A percentile compares a stretch with the other conserved stretches of the same genome.
Conservation (phyloP, 1,284 basidiomycete genomes). For the Microbotryum intermedium region DNA sequence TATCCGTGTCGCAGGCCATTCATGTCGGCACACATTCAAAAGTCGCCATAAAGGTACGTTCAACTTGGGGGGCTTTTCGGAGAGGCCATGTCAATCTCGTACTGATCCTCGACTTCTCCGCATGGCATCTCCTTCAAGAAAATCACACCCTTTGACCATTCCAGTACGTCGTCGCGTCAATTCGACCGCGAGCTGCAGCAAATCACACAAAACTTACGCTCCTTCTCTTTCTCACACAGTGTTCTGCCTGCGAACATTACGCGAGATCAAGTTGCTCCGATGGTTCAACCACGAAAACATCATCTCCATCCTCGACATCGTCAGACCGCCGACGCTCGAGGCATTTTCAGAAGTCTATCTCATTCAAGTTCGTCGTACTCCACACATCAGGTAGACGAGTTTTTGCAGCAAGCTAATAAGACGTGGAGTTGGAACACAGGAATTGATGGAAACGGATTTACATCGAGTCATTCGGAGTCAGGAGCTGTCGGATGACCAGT, state of each 20-base stretch:
- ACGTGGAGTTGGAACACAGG: constrained; percentile 37
- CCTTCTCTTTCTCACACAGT: constrained; percentile 2
- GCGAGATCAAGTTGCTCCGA: constrained; percentile 82
- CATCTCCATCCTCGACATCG: constrained; percentile 89
- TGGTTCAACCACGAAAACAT: constrained; percentile 94
- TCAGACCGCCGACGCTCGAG: constrained; percentile 79
- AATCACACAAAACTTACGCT: too few species aligned
- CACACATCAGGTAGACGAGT: background rate
- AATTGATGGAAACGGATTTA: constrained; percentile 54
- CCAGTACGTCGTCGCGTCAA: constrained; percentile 49
- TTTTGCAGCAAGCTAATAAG: background rate
- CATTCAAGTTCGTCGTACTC: constrained; percentile 45
- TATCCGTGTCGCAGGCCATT: too few species aligned
- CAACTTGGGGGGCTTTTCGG: background rate
- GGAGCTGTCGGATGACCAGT: constrained; percentile 77
- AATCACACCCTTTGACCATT: constrained; percentile 77
- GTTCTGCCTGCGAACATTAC: constrained; percentile 68
- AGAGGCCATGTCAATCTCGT: too few species aligned
- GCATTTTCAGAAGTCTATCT: constrained; percentile 87
- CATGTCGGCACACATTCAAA: constrained; percentile 30
- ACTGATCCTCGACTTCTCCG: background rate
- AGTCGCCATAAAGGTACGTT: constrained; percentile 32
- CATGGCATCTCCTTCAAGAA: constrained; percentile 62
- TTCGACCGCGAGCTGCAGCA: too few species aligned
- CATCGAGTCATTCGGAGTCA: constrained; percentile 81